Base-by-base conservation (phyloP, 805 yeast genomes). In the Wickerhamiella parazyma region DNA sequence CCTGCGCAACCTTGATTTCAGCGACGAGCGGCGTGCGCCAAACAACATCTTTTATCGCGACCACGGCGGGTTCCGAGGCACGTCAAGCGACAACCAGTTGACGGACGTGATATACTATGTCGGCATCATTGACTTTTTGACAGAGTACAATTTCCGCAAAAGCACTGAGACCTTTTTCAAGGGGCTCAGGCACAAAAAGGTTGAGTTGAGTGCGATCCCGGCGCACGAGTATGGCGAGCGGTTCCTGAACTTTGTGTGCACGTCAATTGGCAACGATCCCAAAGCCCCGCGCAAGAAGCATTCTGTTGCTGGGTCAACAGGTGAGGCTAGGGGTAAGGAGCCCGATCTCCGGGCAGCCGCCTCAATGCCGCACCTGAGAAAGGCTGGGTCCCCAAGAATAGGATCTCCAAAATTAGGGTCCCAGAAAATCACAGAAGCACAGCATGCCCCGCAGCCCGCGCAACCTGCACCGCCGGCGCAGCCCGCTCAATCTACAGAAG, bases 41-140 rank as follows among this genome's bases (percentile, higher is more conserved):
- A 68, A 68, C 44, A 74, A 72, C 47, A 66, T 69, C 31, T 83
- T 83, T 52, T 82, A 84, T 61, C 70, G 76, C 10, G 83, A 77
- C 54, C 86, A 81, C 58, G 95, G 95, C 14, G 97, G 96, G 3
- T 75, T 81, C 33, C 67, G 79, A 39, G 78, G 89, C 3, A 76
- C 94, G 1, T 73, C 78, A 55, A 76, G 67, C 43, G 53, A 70
- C 25, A 69, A 80, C 55, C 69, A 73, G 38, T 82, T 84, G 19
- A 55, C 73, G 28, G 68, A 74, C 24, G 73, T 79, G 44, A 73
- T 89, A 6, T 91, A 91, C 62, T 91, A 87, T 55, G 65, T 91
- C 53, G 98, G 98, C 7, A 79, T 91, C 31, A 91, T 91, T 50
- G 98, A 91, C 58, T 89, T 95, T 62, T 67, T 91, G 51, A 91